phyloP scores from a whole-genome alignment of 1,284 basidiomycete species.

The Porodaedalea pini region DNA sequence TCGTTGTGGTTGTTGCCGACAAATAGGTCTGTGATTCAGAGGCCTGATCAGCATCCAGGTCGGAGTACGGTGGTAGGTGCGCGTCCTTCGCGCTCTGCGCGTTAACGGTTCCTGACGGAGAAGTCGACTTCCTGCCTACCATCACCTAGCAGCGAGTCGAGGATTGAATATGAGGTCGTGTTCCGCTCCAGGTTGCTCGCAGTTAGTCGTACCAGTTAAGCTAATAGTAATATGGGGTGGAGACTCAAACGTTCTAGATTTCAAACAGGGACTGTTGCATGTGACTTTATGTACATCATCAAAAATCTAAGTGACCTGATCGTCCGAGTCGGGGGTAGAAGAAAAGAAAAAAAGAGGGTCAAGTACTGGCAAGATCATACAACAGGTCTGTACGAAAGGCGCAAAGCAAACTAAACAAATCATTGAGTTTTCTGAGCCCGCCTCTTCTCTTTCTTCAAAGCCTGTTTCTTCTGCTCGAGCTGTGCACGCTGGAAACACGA shows the following conservation, averaged over 20 bases:
- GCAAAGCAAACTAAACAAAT: not conserved
- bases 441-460: conserved; percentile 27
- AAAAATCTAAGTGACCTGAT: not conserved
- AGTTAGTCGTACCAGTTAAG: not conserved
- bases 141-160: conserved; percentile 24
- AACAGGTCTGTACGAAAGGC: not conserved
- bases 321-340: not conserved
- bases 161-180: not conserved
- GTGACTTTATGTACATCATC: not conserved
- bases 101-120: not conserved
- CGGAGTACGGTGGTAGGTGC: conserved; percentile 41
- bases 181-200: conserved; percentile 12
- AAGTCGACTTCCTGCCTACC: conserved; percentile 26
- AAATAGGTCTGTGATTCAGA: conserved; percentile 33
- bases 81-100: conserved; percentile 3
- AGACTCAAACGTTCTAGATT: not conserved
- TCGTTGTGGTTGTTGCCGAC: conserved; percentile 48
- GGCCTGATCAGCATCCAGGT: conserved; percentile 28
- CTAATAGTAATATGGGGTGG: conserved; percentile 1
- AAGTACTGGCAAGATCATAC: not conserved
- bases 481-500: conserved; percentile 20
- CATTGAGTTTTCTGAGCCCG: conserved; percentile 19
- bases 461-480: conserved; percentile 28
- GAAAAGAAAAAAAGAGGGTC: not conserved
- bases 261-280: not conserved